Percentiles rank a stretch among this genome's conserved stretches.
phyloP scores from a whole-genome alignment of 2,329 filamentous ascomycete genomes.

The Penicillium sp. region DNA sequence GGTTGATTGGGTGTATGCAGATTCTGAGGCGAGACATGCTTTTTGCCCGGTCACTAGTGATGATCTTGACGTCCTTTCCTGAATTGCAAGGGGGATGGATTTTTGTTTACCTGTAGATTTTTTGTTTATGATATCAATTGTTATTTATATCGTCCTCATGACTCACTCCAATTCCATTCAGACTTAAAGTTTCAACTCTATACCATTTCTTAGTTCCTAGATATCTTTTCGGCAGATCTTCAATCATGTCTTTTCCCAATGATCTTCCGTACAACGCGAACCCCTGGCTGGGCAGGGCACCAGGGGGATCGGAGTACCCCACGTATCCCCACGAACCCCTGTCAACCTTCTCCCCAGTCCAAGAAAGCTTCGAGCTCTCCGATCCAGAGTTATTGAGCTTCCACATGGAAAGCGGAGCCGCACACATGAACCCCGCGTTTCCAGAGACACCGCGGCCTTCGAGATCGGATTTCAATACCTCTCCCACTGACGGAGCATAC shows the following conservation, averaged over 20 bases:
- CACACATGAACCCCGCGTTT: background rate
- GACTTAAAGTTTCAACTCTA: background rate
- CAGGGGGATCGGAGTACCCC: background rate
- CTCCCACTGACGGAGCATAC: background rate
- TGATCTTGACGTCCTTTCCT: background rate
- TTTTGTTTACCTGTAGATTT: background rate
- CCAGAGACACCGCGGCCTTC: background rate
- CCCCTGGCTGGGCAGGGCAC: background rate
- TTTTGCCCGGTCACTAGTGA: background rate
- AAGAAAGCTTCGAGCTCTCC: background rate
- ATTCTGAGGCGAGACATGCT: constrained; percentile 1
- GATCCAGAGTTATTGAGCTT: background rate
- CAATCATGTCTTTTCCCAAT: background rate
- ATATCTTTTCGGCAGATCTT: background rate
- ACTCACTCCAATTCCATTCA: background rate
- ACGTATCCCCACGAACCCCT: background rate
- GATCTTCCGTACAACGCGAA: background rate
- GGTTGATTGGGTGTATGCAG: background rate
- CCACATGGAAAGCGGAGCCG: background rate
- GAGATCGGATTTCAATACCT: background rate
- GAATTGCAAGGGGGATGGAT: background rate
- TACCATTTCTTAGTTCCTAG: background rate
- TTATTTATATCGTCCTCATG: background rate
- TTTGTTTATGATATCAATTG: background rate
- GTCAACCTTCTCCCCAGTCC: background rate